These are phyloP conservation scores for Ephemerocybe angulata DNA, from an alignment of 768 basidiomycete species.

Conservation along the genomic window DNA sequence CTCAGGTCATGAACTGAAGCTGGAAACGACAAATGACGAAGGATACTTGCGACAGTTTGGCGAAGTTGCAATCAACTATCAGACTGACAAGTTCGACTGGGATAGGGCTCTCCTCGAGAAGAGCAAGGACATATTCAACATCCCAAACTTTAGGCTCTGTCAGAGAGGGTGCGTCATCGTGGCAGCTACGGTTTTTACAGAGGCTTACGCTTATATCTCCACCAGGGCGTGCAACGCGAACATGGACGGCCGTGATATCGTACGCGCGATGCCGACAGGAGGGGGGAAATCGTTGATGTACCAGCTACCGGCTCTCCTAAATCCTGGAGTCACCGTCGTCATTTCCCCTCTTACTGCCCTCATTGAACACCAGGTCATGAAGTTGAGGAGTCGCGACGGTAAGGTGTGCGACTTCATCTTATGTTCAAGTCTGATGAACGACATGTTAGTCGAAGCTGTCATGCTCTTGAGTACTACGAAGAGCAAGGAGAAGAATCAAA, in stretches of 20 bases:
- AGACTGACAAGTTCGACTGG: constrained; percentile 59
- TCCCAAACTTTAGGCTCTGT: constrained; percentile 68
- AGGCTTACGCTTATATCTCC: not conserved
- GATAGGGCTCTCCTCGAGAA: constrained; percentile 43
- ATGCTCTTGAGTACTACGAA: constrained; percentile 73
- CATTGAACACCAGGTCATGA: constrained; percentile 78
- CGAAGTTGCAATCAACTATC: constrained; percentile 53
- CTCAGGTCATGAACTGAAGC: constrained; percentile 15
- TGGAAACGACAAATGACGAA: constrained; percentile 31
- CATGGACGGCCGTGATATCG: constrained; percentile 80
- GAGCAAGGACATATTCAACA: constrained; percentile 67
- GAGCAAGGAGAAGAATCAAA: constrained; percentile 46
- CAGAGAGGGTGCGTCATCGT: constrained; percentile 71
- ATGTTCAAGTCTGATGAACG: too few species aligned
- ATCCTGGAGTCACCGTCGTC: constrained; percentile 77
- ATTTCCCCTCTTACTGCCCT: constrained; percentile 81
- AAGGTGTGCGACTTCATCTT: too few species aligned
- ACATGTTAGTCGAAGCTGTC: constrained; percentile 75
- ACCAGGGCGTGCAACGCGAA: constrained; percentile 92
- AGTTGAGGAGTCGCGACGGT: constrained; percentile 62
- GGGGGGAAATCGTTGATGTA: constrained; percentile 95
- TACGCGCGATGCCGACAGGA: constrained; percentile 88
- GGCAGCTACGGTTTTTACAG: not conserved
- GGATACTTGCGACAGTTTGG: constrained; percentile 30
- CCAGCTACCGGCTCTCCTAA: constrained; percentile 82